Evolutionary conservation across 495 filamentous ascomycete genomes (phyloP), one percentile per base, ranked within the genome.

Genomic region (Copromyces sp.): DNA sequence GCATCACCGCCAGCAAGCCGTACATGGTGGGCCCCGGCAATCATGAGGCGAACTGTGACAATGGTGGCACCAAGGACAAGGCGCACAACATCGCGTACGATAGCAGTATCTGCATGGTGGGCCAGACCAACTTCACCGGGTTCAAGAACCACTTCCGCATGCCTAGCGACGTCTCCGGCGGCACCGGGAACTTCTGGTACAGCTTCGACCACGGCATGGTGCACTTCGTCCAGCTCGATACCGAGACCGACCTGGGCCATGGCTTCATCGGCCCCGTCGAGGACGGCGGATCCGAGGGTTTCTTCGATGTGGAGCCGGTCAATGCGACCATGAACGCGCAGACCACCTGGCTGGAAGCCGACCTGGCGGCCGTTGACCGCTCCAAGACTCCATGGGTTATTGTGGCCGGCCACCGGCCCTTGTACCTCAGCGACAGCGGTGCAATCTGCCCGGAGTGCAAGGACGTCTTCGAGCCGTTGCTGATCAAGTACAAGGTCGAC

Each of bases 171-270:
- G 83, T 85, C 65, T 72, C 80, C 4, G 84, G 83, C 1, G 80
- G 80, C 4, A 81, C 83, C 2, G 76, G 81, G 14, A 87, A 86
- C 80, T 87, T 89, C 78, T 89, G 87, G 87, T 89, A 89, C 77
- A 87, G 85, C 1, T 89, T 87, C 77, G 85, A 89, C 68, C 85
- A 87, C 71, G 87, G 87, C 71, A 81, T 86, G 77, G 86, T 80
- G 0, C 86, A 89, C 76, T 80, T 86, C 68, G 77, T 85, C 42
- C 80, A 83, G 79, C 81, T 88, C 73, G 79, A 88, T 75, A 85
- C 80, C 8, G 86, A 88, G 69, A 88, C 87, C 20, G 87, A 89
- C 75, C 84, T 88, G 69, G 83, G 81, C 71, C 73, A 83, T 72
- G 82, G 81, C 68, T 75, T 80, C 29, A 70, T 80, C 68, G 84